Evolutionary conservation across 805 yeast genomes (phyloP), one percentile per base, ranked within the genome.

Genomic region (Saccharomycopsis synnaedendra): DNA sequence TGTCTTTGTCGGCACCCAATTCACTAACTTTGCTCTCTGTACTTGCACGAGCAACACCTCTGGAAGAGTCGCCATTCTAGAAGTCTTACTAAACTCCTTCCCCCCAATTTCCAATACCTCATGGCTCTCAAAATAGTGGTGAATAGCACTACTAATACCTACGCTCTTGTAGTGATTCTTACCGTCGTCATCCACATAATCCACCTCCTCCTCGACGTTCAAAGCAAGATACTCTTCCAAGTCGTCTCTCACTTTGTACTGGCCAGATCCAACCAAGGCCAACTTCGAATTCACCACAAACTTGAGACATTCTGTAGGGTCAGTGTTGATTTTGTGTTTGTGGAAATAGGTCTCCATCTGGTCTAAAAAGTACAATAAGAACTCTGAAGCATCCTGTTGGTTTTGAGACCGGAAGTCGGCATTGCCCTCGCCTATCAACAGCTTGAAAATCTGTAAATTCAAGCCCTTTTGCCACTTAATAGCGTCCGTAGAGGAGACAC

Each of bases 331-430:
- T 30, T 54, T 41, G 4, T 58, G 52, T 9, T 55, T 53, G 0
- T 67, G 62, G 32, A 73, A 64, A 43, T 68, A 61, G 4, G 61
- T 60, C 53, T 83, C 89, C 31, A 88, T 62, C 53, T 76, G 72
- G 48, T 81, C 83, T 32, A 80, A 58, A 5, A 90, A 62, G 59
- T 79, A 83, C 4, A 76, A 64, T 64, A 88, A 74, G 59, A 88
- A 93, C 62, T 93, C 98, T 68, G 80, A 84, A 0, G 97, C 93
- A 67, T 93, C 99, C 62, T 93, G 98, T 60, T 93, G 99, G 56
- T 80, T 77, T 72, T 81, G 85, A 0, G 95, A 80, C 41, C 80
- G 71, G 57, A 93, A 93, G 58, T 93, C 98, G 11, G 70, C 70
- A 61, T 93, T 94, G 36, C 77, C 76, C 44, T 74, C 73, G 3